A percentile compares a stretch with the other conserved stretches of the same genome.
These are phyloP conservation scores for Calycina marina DNA, from an alignment of 2,329 filamentous ascomycete genomes.

Conservation along the genomic window DNA sequence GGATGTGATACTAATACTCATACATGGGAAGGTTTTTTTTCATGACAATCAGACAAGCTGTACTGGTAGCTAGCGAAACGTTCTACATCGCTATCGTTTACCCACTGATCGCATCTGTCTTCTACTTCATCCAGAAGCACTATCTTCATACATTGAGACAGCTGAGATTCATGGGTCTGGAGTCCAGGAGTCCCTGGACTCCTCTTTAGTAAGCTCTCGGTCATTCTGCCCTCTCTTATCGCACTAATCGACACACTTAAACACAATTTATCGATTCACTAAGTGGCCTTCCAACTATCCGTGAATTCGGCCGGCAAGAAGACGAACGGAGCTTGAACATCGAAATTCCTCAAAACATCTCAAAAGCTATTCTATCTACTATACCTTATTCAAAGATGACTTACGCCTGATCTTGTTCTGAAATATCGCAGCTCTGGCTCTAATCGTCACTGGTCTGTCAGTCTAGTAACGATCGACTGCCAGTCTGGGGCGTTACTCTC, in stretches of 20 bases:
- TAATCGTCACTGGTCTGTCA: conserved; percentile 22
- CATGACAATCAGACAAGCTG: conserved; percentile 26
- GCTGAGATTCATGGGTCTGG: conserved; percentile 33
- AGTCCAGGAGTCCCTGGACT: conserved; percentile 25
- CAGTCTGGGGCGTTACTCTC: conserved; percentile 18
- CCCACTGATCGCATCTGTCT: background rate
- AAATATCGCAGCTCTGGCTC: conserved; percentile 17
- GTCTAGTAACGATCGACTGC: conserved; percentile 19
- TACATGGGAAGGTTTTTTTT: conserved; percentile 26
- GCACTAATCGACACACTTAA: too few relatives aligned
- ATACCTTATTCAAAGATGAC: conserved; percentile 42
- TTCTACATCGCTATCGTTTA: background rate
- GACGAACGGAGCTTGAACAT: conserved; percentile 23
- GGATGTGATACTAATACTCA: conserved; percentile 23
- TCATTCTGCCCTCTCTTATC: too few relatives aligned
- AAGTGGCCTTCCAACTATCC: conserved; percentile 29
- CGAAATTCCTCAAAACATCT: conserved; percentile 33
- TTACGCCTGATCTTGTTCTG: conserved; percentile 28
- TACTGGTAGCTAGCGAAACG: conserved; percentile 9
- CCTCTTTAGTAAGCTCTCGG: conserved; percentile 31
- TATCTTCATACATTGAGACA: conserved; percentile 35
- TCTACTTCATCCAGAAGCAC: conserved; percentile 24
- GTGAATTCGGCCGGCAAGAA: conserved; percentile 30
- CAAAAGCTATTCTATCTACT: conserved; percentile 44
- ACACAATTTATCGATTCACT: conserved; percentile 34